Base-by-base conservation (phyloP, 768 basidiomycete species). In the Sarcodon aspratus region DNA sequence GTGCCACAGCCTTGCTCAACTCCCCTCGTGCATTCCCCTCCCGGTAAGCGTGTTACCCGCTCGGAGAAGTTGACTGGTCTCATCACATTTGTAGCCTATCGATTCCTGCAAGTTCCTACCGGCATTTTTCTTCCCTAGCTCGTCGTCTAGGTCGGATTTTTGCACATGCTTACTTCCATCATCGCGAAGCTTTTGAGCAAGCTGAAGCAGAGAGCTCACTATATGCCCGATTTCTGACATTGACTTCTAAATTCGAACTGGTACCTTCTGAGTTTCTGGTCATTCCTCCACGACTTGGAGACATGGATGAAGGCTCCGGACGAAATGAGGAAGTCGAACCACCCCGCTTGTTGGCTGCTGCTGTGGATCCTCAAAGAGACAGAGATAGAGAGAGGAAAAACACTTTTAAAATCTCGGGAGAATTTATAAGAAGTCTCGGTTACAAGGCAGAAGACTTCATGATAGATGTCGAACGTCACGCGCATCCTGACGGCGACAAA, bases 151-250 rank as follows among this genome's bases (percentile, higher is more conserved):
- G 92, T 1, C 81, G 95, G 35, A 93, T 97, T 53, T 97, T 99
- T 60, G 89, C 90, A 0, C 95, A 99, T 64, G 92, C 93, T 1
- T 97, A 92, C 70, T 94, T 85, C 68, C 90, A 92, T 62, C 92
- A 95, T 64, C 83, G 89, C 54, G 92, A 93, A 61, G 79, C 80
- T 0, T 95, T 95, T 61, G 85, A 89, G 55, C 85, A 89, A 61
- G 85, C 85, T 32, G 91, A 94, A 66, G 88, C 81, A 6, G 93
- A 96, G 65, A 90, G 85, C 7, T 86, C 86, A 0, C 71, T 96
- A 3, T 94, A 95, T 59, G 83, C 85, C 34, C 84, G 93, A 57
- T 95, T 95, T 70, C 75, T 93, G 49, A 83, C 82, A 9, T 77
- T 95, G 50, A 85, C 85, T 7, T 72, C 75, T 51, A 79, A 79